Conservation (phyloP, 1,284 basidiomycete species). For the Kwoniella shivajii region DNA sequence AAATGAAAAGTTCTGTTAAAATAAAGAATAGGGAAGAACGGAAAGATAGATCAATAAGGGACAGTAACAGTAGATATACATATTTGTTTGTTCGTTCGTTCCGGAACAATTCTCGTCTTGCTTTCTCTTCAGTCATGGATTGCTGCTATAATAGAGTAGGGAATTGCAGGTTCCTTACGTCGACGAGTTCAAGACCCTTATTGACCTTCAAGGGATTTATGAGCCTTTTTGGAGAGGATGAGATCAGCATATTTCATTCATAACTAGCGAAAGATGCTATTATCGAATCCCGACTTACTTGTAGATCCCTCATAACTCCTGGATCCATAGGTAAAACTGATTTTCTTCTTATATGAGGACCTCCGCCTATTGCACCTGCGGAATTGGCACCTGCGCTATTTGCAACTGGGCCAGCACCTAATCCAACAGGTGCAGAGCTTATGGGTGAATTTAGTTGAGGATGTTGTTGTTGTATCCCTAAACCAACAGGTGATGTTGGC, state of each 20-base stretch:
- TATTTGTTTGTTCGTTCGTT: no score
- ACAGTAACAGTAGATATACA: no score
- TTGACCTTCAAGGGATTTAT: slow-evolving; percentile 14
- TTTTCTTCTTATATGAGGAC: slow-evolving; percentile 39
- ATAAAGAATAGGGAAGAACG: no score
- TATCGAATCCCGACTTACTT: slow-evolving; percentile 68
- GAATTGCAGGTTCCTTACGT: no score
- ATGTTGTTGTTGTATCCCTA: slow-evolving; percentile 27
- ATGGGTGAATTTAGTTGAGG: slow-evolving; percentile 3
- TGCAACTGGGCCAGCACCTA: slow-evolving; percentile 3
- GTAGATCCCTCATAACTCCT: slow-evolving; percentile 79
- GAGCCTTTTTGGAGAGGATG: neutral
- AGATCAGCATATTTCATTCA: neutral
- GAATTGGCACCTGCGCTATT: neutral
- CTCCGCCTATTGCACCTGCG: neutral
- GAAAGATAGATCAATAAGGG: no score
- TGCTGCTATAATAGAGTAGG: no score
- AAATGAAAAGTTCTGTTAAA: no score
- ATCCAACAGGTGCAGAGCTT: slow-evolving; percentile 14
- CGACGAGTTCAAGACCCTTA: no score
- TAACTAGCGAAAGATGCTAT: no score
- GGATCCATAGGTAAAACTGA: slow-evolving; percentile 69
- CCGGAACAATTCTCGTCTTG: no score
- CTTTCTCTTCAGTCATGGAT: no score
- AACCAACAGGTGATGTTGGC: slow-evolving; percentile 28